Evolutionary conservation across 106 monocot genomes (phyloP), one percentile per base, ranked within the genome.

Genomic region (Dendrobium officinale): DNA sequence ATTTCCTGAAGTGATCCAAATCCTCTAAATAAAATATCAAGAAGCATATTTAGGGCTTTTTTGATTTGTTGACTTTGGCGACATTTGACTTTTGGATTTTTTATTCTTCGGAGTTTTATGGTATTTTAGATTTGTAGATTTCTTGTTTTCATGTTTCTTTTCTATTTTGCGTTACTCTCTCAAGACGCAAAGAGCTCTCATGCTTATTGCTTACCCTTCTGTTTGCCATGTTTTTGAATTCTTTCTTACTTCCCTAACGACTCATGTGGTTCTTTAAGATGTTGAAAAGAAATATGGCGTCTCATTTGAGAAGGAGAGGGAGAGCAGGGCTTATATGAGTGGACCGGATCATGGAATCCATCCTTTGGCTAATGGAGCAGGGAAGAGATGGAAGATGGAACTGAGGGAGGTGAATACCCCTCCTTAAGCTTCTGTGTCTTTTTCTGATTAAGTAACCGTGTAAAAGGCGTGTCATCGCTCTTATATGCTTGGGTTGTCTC

Each of bases 311-410:
- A 75, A 90, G 75, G 88, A 91, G 90, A 91, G 89, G 55, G 83
- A 83, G 84, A 88, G 84, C 17, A 86, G 86, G 78, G 82, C 48
- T 72, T 89, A 93, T 81, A 90, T 96, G 88, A 77, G n/a, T 1
- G 89, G 93, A 5, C 93, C 88, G 9, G 91, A 96, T n/a, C 89
- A 91, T 27, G 96, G 96, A 59, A 90, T 96, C 45, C 93, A 96
- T 56, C 96, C 91, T 9, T 67, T 96, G 76, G 91, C 93, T 0
- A 96, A 96, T 79, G 96, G 85, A 19, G 93, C 84, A 5, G 91
- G 93, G 49, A 96, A 88, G 79, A 90, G 91, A 18, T 47, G 80
- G 82, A 90, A 80, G 88, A 61, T 83, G 55, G 88, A 85, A 79
- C 73, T 96, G n/a, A 83, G 88, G 10, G 90, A 96, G 75, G 81